These are phyloP conservation scores for Russula earlei DNA, from an alignment of 768 basidiomycete species.

Conservation along the genomic window DNA sequence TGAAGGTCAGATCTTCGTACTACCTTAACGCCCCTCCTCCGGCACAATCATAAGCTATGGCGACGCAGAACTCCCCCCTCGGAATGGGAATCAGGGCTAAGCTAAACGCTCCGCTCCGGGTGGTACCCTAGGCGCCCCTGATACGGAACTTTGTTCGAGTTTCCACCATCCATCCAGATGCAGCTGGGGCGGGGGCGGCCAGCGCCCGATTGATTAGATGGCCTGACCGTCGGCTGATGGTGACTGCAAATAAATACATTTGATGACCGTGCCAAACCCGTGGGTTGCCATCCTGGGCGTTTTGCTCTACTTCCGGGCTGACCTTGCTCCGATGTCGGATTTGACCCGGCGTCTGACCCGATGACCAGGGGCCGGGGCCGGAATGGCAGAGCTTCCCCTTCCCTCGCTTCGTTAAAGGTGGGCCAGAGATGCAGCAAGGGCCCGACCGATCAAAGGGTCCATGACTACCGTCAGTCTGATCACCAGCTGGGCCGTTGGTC, in stretches of 20 bases:
- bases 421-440: not conserved
- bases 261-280: not conserved
- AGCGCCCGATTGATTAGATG: not conserved
- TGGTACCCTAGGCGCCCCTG: no score
- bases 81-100: no score
- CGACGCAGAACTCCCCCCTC: not conserved
- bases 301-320: constrained; percentile 5
- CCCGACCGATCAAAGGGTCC: not conserved
- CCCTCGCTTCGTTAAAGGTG: no score
- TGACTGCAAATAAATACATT: not conserved
- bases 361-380: not conserved
- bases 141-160: no score
- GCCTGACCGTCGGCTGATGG: not conserved
- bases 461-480: no score
- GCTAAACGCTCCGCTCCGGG: no score
- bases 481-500: no score
- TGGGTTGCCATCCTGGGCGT: not conserved
- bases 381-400: not conserved
- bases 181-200: not conserved
- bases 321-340: not conserved
- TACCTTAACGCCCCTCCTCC: no score
- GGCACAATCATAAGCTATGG: no score
- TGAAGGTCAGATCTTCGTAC: not conserved
- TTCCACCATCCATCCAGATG: no score
- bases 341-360: not conserved